phyloP scores from a whole-genome alignment of 306 rosid genomes.

The Acacia confusa region DNA sequence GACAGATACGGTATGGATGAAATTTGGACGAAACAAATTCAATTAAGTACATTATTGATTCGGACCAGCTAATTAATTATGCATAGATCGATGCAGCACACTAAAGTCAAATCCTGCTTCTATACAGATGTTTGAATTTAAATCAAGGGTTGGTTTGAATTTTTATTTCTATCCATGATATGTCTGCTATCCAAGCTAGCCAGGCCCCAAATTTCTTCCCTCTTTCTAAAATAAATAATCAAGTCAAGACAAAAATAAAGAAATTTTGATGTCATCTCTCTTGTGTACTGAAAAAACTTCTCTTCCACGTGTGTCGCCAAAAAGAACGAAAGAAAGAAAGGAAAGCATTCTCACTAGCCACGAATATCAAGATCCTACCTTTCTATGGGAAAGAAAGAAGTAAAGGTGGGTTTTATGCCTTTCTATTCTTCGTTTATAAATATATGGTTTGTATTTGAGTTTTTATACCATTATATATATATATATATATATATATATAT shows the following conservation, averaged over 20 bases:
- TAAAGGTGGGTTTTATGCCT: not conserved
- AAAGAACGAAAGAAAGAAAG: no score
- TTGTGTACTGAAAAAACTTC: not conserved
- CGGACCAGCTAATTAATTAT: not conserved
- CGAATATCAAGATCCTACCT: not conserved
- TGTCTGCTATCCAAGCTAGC: not conserved
- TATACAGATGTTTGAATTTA: not conserved
- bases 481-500: no score
- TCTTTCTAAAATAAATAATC: not conserved
- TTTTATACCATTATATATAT: no score
- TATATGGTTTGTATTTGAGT: not conserved
- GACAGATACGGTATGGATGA: not conserved
- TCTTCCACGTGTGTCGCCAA: not conserved
- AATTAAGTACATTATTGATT: not conserved
- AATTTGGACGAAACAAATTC: not conserved
- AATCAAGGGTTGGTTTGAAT: not conserved
- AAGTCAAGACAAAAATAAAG: not conserved
- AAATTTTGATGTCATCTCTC: not conserved
- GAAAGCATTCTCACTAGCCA: not conserved
- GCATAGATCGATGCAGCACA: no score
- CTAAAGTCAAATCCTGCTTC: not conserved
- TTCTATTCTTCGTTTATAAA: not conserved
- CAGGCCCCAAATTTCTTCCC: not conserved
- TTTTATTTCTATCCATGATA: not conserved
- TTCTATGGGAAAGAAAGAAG: no score